Evolutionary conservation across 1,284 basidiomycete species (phyloP), one percentile per base, ranked within the genome.

Genomic region (Apiotrichum sp.): DNA sequence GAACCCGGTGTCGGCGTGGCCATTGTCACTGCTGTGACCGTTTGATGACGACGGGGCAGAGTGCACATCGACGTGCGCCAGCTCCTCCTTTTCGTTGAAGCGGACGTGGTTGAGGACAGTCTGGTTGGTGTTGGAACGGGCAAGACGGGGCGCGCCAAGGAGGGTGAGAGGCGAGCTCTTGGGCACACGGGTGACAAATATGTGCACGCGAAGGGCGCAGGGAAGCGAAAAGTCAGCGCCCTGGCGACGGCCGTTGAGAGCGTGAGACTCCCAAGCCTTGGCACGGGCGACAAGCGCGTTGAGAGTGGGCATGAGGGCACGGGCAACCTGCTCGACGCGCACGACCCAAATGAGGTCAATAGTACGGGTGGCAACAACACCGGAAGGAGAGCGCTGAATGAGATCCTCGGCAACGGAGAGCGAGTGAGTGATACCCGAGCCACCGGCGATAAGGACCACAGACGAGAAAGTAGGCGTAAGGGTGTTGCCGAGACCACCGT

Each of bases 261-360:
- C 68, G 11, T 59, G 54, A 8, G 55, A 41, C 50, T 75, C 73
- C 56, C 63, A 66, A 1, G 47, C 45, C 41, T 67, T 65, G 31
- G 71, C 73, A 29, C 71, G 66, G 1, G 66, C 64, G 36, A 75
- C 67, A 35, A 77, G 58, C 4, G 63, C 57, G 9, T 64, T 49
- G 11, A 77, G 58, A 2, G 63, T 68, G 0, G 66, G 63, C 53
- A 75, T 64, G 10, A 75, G 53, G 7, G 69, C 69, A 35, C 64
- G 57, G 1, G 72, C 75, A 11, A 52, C 54, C 16, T 70, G 68
- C 62, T 71, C 64, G 16, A 63, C 68, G 31, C 64, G 60, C n/a
- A 73, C 67, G 16, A 71, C 62, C 75, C 75, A 77, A 16, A 75
- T 62, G 11, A 77, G 61, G 48, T 75, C 71, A 55, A 77, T 58